Evolutionary conservation across 163 green algal genomes (phyloP).

Genomic region (Volvox carteri): DNA sequence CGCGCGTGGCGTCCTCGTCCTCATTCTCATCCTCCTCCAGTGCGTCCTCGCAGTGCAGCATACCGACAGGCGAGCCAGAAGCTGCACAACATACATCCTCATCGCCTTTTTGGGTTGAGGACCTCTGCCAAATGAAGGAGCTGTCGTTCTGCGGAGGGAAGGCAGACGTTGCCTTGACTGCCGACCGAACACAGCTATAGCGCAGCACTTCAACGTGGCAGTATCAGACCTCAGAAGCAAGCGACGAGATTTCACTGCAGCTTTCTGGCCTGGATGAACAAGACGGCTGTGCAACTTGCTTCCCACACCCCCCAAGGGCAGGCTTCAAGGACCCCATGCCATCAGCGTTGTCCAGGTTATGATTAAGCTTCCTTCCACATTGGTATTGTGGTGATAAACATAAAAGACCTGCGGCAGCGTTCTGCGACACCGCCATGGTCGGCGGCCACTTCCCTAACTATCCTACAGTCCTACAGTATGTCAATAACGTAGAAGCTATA

Average conservation of each 20-base stretch:
- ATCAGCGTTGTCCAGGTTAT: not conserved
- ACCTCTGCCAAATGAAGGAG: slow-evolving; percentile 3
- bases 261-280: slow-evolving; percentile 12
- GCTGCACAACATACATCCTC: not conserved
- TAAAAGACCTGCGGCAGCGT: not conserved
- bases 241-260: slow-evolving; percentile 17
- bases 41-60: slow-evolving; percentile 37
- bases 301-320: not conserved
- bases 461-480: not conserved
- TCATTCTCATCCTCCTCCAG: slow-evolving; percentile 7
- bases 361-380: not conserved
- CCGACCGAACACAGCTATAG: not conserved
- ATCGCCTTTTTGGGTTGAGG: not conserved
- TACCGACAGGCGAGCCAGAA: not conserved
- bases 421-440: not conserved
- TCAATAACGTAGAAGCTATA: not conserved
- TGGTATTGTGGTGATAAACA: not conserved
- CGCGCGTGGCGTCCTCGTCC: slow-evolving; percentile 15
- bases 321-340: not conserved
- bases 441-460: not conserved
- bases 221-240: slow-evolving; percentile 47
- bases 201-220: not conserved
- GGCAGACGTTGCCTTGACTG: not conserved
- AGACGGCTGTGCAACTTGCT: not conserved
- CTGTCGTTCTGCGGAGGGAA: not conserved